Conservation (phyloP, 345 rosid species). For the Melastoma malabathricum region DNA sequence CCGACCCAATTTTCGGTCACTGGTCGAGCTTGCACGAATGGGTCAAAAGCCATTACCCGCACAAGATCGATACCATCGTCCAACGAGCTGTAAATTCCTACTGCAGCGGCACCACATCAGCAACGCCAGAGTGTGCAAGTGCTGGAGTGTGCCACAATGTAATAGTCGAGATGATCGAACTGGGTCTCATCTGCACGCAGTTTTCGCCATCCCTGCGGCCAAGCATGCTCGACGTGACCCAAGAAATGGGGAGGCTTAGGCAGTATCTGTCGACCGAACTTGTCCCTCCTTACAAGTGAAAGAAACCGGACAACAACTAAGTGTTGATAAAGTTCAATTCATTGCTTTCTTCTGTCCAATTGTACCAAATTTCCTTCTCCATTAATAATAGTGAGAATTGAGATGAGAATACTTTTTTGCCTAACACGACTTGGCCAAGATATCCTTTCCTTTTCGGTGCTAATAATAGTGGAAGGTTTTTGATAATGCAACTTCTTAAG, state of each 20-base stretch:
- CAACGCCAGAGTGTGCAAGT: constrained; percentile 20
- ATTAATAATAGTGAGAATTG: no score
- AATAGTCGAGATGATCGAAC: constrained; percentile 50
- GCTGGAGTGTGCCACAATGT: constrained; percentile 47
- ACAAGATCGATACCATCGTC: constrained; percentile 43
- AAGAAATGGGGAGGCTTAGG: constrained; percentile 64
- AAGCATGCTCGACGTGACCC: constrained; percentile 62
- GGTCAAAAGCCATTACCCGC: constrained; percentile 60
- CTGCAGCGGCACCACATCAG: constrained; percentile 20
- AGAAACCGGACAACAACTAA: constrained; percentile 15
- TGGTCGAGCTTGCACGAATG: constrained; percentile 70
- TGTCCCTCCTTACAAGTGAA: constrained; percentile 19
- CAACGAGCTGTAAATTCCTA: constrained; percentile 29
- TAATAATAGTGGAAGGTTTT: no score
- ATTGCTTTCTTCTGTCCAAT: no score
- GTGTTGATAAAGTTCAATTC: background rate
- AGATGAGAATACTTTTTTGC: no score
- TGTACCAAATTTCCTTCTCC: no score
- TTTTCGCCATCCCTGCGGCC: constrained; percentile 68
- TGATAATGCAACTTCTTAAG: no score
- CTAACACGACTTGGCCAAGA: no score
- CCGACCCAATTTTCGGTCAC: constrained; percentile 38
- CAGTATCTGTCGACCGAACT: constrained; percentile 28
- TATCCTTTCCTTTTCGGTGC: no score
- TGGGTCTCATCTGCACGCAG: constrained; percentile 77